These are phyloP conservation scores for Diaporthe velutina DNA, from an alignment of 2,329 filamentous ascomycete genomes.

Conservation along the genomic window DNA sequence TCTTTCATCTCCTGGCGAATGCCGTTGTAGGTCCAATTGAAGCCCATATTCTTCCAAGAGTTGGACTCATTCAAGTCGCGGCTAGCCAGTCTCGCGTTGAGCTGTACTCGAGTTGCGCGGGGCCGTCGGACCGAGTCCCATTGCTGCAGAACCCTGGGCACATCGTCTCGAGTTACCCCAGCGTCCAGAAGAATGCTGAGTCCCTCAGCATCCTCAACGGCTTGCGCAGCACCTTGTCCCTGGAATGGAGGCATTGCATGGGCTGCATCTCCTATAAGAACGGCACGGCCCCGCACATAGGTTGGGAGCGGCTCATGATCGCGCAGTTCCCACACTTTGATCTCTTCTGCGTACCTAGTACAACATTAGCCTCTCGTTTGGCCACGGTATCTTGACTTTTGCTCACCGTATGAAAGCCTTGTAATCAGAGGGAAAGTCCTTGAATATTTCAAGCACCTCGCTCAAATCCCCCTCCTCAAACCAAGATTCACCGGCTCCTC, in stretches of 20 bases:
- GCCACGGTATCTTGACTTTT: background rate
- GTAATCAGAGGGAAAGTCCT: background rate
- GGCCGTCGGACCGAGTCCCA: background rate
- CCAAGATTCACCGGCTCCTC: background rate
- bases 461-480: background rate
- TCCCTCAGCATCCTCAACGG: background rate
- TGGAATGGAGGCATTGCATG: background rate
- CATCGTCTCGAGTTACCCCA: background rate
- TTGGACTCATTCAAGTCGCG: background rate
- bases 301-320: background rate
- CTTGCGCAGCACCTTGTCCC: background rate
- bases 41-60: background rate
- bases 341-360: background rate
- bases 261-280: background rate
- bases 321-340: background rate
- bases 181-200: background rate
- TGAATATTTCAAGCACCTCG: background rate
- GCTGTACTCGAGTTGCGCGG: background rate
- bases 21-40: background rate
- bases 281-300: background rate
- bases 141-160: background rate
- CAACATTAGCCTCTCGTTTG: background rate
- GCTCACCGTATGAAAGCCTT: background rate
- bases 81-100: background rate
- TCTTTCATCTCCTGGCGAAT: background rate